Percentiles rank a stretch among this genome's conserved stretches.
phyloP scores from a whole-genome alignment of 2,329 filamentous ascomycete genomes.

The Madurella mycetomatis region DNA sequence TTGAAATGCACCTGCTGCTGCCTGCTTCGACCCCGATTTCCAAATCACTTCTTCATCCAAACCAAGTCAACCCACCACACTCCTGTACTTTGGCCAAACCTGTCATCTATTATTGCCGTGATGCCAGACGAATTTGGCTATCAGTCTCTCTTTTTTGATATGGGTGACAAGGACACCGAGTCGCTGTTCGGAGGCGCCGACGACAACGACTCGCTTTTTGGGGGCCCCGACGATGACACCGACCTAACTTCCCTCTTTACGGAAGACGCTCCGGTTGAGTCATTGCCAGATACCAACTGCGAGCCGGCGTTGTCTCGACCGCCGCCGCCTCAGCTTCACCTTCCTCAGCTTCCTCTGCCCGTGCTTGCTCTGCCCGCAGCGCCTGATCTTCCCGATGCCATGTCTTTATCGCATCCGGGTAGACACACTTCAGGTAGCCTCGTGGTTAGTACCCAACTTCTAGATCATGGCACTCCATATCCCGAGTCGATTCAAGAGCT shows the following conservation, averaged over 20 bases:
- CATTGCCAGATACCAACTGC: constrained; percentile 4
- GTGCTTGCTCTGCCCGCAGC: constrained; percentile 18
- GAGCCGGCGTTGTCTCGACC: constrained; percentile 7
- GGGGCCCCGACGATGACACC: constrained; percentile 11
- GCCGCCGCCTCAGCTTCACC: not conserved
- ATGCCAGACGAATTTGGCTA: constrained; percentile 1
- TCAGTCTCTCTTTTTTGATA: not conserved
- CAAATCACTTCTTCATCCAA: not conserved
- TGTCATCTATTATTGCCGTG: not conserved
- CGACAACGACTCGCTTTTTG: constrained; percentile 22
- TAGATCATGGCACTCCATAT: not conserved
- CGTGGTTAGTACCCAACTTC: constrained; percentile 24
- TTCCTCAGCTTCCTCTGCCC: not conserved
- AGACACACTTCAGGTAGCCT: constrained; percentile 26
- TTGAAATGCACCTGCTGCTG: not conserved
- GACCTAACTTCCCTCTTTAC: constrained; percentile 16
- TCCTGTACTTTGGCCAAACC: not conserved
- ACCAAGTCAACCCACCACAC: not conserved
- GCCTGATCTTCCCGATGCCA: constrained; percentile 22
- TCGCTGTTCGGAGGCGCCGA: constrained; percentile 4
- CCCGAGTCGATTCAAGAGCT: not conserved
- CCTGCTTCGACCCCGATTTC: constrained; percentile 1
- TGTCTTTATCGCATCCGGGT: constrained; percentile 22
- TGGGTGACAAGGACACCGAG: no score
- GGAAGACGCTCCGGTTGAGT: constrained; percentile 9